These are phyloP conservation scores for Phytophthora litchii DNA, from an alignment of 352 stramenopile genomes.

Conservation along the genomic window DNA sequence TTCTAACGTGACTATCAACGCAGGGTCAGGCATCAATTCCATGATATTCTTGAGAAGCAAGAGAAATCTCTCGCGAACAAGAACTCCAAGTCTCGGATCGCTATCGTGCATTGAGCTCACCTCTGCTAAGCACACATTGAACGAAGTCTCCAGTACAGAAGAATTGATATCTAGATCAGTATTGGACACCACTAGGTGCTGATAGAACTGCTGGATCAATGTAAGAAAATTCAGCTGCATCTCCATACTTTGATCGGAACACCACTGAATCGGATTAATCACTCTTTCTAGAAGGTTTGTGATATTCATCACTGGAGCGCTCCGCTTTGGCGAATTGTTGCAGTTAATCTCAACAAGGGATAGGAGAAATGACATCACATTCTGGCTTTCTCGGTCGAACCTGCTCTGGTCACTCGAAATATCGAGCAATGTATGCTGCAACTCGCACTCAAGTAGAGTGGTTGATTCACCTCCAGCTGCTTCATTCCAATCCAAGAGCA, in stretches of 20 bases:
- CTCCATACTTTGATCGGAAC: neutral
- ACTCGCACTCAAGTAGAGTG: constrained; percentile 25
- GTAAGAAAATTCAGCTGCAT: constrained; percentile 24
- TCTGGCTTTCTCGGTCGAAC: constrained; percentile 37
- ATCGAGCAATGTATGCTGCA: constrained; percentile 29
- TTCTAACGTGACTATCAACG: constrained; percentile 12
- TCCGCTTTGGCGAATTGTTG: neutral
- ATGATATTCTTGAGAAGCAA: constrained; percentile 39
- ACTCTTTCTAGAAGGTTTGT: constrained; percentile 18
- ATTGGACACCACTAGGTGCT: constrained; percentile 12
- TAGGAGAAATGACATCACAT: constrained; percentile 33
- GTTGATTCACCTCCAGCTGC: neutral
- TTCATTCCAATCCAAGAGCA: constrained; percentile 40
- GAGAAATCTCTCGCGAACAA: constrained; percentile 36
- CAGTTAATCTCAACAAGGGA: constrained; percentile 23
- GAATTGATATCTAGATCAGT: neutral
- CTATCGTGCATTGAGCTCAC: neutral
- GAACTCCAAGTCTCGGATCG: neutral
- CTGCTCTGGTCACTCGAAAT: constrained; percentile 20
- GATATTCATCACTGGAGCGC: constrained; percentile 9
- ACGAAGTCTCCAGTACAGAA: constrained; percentile 12
- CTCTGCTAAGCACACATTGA: constrained; percentile 7
- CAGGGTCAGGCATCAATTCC: constrained; percentile 21
- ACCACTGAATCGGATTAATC: constrained; percentile 20
- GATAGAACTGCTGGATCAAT: constrained; percentile 19